Percentiles rank a stretch among this genome's conserved stretches.
phyloP scores from a whole-genome alignment of 1,284 basidiomycete genomes.

The Sanguinoderma infundibulare region DNA sequence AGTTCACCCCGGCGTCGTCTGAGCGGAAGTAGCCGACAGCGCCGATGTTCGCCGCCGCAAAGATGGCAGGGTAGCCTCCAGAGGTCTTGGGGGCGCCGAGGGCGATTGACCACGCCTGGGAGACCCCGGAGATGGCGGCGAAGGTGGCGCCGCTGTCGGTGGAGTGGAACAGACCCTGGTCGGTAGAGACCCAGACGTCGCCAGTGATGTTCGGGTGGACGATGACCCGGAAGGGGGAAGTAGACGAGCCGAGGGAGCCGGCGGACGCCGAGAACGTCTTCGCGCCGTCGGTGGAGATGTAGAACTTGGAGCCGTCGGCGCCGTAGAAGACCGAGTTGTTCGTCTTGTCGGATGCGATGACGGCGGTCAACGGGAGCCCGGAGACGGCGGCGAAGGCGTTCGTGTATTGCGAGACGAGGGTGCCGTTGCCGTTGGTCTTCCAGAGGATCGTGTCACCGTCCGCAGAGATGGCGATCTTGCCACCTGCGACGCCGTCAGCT shows the following conservation, averaged over 20 bases:
- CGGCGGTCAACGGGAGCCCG: slow-evolving; percentile 52
- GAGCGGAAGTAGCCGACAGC: slow-evolving; percentile 60
- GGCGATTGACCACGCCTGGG: slow-evolving; percentile 60
- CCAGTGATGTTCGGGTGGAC: slow-evolving; percentile 54
- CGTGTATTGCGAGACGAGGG: slow-evolving; percentile 55
- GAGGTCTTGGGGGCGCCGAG: slow-evolving; percentile 56
- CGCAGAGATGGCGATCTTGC: slow-evolving; percentile 63
- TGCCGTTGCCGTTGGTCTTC: slow-evolving; percentile 52
- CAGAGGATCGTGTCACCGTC: slow-evolving; percentile 62
- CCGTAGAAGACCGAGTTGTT: slow-evolving; percentile 62
- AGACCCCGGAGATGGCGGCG: slow-evolving; percentile 49
- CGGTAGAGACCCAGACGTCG: slow-evolving; percentile 68
- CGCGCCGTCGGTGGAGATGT: slow-evolving; percentile 58
- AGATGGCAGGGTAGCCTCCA: slow-evolving; percentile 60
- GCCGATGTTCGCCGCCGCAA: slow-evolving; percentile 56
- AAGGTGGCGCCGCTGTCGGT: slow-evolving; percentile 57
- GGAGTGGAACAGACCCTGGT: slow-evolving; percentile 65
- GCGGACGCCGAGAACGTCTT: slow-evolving; percentile 52
- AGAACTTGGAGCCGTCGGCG: slow-evolving; percentile 57
- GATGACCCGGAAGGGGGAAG: slow-evolving; percentile 52
- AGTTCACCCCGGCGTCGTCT: slow-evolving; percentile 60
- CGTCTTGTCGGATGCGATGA: slow-evolving; percentile 65
- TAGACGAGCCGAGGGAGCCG: slow-evolving; percentile 52
- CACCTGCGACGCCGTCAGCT: slow-evolving; percentile 52
- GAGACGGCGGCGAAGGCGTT: slow-evolving; percentile 53